Percentiles rank a stretch among this genome's conserved stretches.
These are phyloP conservation scores for Pseudovirgaria hyperparasitica DNA, from an alignment of 2,329 filamentous ascomycete genomes.

Conservation along the genomic window DNA sequence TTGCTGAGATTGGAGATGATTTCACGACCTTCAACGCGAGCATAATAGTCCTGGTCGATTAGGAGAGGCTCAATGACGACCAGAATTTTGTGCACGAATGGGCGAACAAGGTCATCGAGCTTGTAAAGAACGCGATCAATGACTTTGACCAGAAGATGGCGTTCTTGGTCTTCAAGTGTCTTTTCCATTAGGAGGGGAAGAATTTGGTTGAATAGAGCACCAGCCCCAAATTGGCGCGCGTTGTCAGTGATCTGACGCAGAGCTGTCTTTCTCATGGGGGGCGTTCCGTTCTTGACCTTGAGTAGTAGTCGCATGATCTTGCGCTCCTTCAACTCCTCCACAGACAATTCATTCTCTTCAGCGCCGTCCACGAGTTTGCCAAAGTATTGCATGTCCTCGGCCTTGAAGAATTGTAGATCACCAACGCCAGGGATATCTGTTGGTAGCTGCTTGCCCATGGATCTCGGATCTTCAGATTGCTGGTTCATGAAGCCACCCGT, in stretches of 20 bases:
- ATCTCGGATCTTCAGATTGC: constrained; percentile 71
- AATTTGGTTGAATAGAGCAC: constrained; percentile 92
- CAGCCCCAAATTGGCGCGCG: constrained; percentile 87
- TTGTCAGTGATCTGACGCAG: constrained; percentile 96
- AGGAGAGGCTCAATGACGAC: constrained; percentile 98
- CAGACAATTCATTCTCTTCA: constrained; percentile 80
- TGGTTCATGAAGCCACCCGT: constrained; percentile 91
- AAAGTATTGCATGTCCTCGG: constrained; percentile 98
- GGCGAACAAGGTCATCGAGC: constrained; percentile 87
- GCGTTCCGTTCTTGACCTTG: constrained; percentile 98
- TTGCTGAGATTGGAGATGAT: constrained; percentile 98
- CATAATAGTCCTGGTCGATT: constrained; percentile 99
- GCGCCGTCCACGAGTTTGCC: constrained; percentile 91
- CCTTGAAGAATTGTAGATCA: constrained; percentile 95
- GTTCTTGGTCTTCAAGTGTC: constrained; percentile 92
- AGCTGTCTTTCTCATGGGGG: constrained; percentile 96
- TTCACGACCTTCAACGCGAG: constrained; percentile 91
- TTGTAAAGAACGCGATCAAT: constrained; percentile 98
- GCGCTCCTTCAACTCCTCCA: constrained; percentile 92
- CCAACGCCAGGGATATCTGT: constrained; percentile 94
- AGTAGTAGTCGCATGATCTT: constrained; percentile 96
- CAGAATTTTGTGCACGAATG: constrained; percentile 95
- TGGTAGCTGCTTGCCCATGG: constrained; percentile 79
- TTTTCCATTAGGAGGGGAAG: constrained; percentile 96
- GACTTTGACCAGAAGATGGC: constrained; percentile 95